Base-by-base conservation (phyloP, 2,329 filamentous ascomycete species). In the Seiridium unicorne region DNA sequence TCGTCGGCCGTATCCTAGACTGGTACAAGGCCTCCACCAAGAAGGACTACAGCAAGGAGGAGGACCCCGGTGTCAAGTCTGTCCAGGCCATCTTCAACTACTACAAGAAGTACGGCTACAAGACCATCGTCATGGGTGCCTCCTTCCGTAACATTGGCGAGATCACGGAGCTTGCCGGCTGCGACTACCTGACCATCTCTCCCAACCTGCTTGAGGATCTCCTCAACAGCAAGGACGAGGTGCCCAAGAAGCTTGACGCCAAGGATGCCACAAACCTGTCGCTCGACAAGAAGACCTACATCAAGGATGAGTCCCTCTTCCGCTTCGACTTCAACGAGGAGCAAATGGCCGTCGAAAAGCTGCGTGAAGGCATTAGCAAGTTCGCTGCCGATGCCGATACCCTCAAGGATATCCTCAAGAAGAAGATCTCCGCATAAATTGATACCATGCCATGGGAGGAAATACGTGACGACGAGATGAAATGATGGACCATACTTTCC, bases 281-380 rank as follows among this genome's bases (percentile, higher is more conserved):
- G 79, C 86, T 99, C 68, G 81, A 90, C 83, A 96, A 93, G 91
- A 91, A 91, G 84, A 82, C 82, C 61, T 99, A 97, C 87, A 89
- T 99, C 79, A 87, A 89, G 75, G 84, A 95, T 79, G 95, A 99
- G 87, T 72, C 93, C 58, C 74, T 80, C 55, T 99, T 98, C 93
- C 93, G 95, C 78, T 99, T 97, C 84, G 91, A 93, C 81, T 97
- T 99, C 89, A 99, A 99, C 86, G 95, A 99, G 86, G 93, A 99
- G 74, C 90, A 94, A 79, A 99, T 99, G 95, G 95, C 92, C 65
- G 92, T 96, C 68, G 93, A 98, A 89, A 99, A 99, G 90, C 89
- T 99, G 71, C 91, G 93, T 64, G 95, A 99, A 83, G 95, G 95
- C 81, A 99, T 99, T 85, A 96, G 92, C 85, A 97, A 97, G 84